Percentiles rank a stretch among this genome's conserved stretches.
phyloP scores from a whole-genome alignment of 305 asterid genomes.

The Fraxinus albicans region DNA sequence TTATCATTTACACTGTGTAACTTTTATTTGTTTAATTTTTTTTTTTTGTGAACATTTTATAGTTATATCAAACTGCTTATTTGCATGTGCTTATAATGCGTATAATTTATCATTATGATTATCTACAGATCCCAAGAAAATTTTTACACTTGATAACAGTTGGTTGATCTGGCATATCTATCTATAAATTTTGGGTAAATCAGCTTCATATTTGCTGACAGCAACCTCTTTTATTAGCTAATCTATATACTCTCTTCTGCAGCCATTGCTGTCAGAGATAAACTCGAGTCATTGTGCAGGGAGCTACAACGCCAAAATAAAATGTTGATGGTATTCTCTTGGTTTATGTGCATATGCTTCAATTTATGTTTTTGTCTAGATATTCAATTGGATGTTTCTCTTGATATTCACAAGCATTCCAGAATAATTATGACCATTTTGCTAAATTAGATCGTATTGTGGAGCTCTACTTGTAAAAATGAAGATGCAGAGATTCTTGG shows the following conservation, averaged over 20 bases:
- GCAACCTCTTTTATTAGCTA: slow-evolving; percentile 9
- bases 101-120: not conserved
- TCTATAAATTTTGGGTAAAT: not conserved
- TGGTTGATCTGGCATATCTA: not conserved
- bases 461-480: not conserved
- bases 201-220: not conserved
- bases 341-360: slow-evolving; percentile 18
- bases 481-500: not conserved
- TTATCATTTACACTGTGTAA: not conserved
- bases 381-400: no score
- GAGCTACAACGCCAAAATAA: slow-evolving; percentile 98
- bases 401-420: no score
- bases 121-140: not conserved
- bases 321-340: slow-evolving; percentile 65
- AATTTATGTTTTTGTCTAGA: not conserved
- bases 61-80: slow-evolving; percentile 1
- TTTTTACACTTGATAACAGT: slow-evolving; percentile 7
- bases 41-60: not conserved
- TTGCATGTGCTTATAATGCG: not conserved
- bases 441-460: not conserved
- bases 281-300: slow-evolving; percentile 93
- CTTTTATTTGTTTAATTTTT: not conserved
- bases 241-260: slow-evolving; percentile 38
- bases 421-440: not conserved
- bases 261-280: slow-evolving; percentile 90